A percentile compares a stretch with the other conserved stretches of the same genome.
Conservation (phyloP, 345 rosid genomes). For the Eucalyptus grandis region DNA sequence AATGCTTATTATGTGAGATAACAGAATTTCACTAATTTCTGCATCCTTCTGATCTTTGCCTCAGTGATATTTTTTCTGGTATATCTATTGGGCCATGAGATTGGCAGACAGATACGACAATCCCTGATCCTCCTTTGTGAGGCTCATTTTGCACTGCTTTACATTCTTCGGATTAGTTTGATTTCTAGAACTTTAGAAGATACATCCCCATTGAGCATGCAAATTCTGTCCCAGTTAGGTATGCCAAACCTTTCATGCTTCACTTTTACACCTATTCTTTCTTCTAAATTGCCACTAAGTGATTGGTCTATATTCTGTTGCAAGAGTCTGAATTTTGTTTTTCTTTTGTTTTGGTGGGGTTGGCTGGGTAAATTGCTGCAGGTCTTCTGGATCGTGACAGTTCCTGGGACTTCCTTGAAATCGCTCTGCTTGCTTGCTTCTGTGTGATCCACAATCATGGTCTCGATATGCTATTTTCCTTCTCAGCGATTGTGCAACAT, state of each 20-base stretch:
- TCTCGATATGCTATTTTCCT: slow-evolving; percentile 83
- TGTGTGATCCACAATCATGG: slow-evolving; percentile 96
- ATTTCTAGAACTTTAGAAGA: slow-evolving; percentile 51
- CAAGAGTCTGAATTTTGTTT: neutral
- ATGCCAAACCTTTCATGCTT: neutral
- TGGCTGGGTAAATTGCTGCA: slow-evolving; percentile 18
- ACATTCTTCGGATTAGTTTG: slow-evolving; percentile 75
- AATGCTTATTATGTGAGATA: neutral
- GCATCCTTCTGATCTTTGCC: slow-evolving; percentile 10
- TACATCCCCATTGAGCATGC: slow-evolving; percentile 43
- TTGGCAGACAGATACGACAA: slow-evolving; percentile 67
- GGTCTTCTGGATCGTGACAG: slow-evolving; percentile 70
- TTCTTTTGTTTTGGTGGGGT: neutral
- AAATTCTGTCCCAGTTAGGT: slow-evolving; percentile 79
- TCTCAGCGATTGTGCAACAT: slow-evolving; percentile 84
- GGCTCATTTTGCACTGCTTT: slow-evolving; percentile 83
- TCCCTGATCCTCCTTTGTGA: slow-evolving; percentile 90
- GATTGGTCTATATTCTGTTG: neutral
- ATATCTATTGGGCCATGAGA: slow-evolving; percentile 84
- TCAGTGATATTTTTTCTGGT: slow-evolving; percentile 89
- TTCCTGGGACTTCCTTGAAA: slow-evolving; percentile 85
- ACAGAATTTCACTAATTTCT: slow-evolving; percentile 12
- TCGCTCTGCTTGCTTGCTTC: slow-evolving; percentile 86
- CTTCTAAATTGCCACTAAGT: neutral
- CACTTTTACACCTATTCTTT: neutral